These are phyloP conservation scores for Morella rubra DNA, from an alignment of 306 rosid species.

Conservation along the genomic window DNA sequence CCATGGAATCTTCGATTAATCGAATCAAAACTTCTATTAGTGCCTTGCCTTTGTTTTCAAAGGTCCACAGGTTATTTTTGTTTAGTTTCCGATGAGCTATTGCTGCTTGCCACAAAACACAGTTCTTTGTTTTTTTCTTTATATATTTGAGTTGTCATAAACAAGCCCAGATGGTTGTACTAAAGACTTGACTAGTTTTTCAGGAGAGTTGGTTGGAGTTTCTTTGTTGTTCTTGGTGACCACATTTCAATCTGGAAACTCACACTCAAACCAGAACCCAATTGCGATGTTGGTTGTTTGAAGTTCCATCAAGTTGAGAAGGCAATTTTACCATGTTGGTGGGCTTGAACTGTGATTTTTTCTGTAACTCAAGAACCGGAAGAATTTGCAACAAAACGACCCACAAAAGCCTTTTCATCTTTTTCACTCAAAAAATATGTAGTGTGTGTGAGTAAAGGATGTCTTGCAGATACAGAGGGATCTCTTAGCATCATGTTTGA, in stretches of 20 bases:
- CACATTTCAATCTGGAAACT: not conserved
- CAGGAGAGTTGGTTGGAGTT: not conserved
- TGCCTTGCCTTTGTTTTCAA: too few species aligned
- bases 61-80: too few species aligned
- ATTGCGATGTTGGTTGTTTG: not conserved
- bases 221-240: not conserved
- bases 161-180: not conserved
- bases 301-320: not conserved
- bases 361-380: not conserved
- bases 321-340: too few species aligned
- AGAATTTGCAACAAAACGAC: not conserved
- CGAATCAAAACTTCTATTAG: too few species aligned
- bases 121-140: too few species aligned
- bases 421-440: not conserved
- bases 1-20: too few species aligned
- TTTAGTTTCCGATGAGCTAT: too few species aligned
- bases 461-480: slow-evolving; percentile 12
- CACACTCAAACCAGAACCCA: too few species aligned
- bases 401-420: too few species aligned
- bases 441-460: not conserved
- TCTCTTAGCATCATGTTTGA: slow-evolving; percentile 21
- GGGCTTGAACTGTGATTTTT: not conserved
- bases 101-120: too few species aligned
- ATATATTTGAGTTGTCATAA: not conserved
- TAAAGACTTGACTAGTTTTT: not conserved